Conservation (phyloP, 371 early-diverging fungal species). For the Mortierella sp. region DNA sequence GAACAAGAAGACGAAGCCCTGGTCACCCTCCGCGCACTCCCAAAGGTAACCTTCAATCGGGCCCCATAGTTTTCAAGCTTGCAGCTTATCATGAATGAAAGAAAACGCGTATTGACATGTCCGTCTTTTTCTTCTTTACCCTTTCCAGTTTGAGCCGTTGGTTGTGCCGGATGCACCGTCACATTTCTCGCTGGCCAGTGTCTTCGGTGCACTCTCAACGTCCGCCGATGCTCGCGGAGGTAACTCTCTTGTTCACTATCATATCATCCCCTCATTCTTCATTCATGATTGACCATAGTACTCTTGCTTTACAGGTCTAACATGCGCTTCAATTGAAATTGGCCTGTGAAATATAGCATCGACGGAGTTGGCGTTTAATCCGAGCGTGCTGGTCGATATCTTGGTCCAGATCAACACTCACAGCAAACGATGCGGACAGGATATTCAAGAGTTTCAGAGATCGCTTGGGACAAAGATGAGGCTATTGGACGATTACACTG, state of each 20-base stretch:
- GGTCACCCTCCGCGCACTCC: constrained; percentile 25
- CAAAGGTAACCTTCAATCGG: constrained; percentile 41
- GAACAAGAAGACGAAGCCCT: constrained; percentile 46
- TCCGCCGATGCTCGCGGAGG: constrained; percentile 9
- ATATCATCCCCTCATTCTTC: too few species aligned
- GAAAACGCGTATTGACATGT: not conserved
- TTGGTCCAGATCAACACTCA: constrained; percentile 40
- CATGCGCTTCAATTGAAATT: not conserved
- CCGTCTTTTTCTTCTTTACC: too few species aligned
- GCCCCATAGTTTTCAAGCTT: not conserved
- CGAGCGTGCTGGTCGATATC: constrained; percentile 32
- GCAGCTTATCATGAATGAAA: not conserved
- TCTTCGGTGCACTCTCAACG: constrained; percentile 37
- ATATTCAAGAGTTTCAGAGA: constrained; percentile 41
- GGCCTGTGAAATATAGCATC: not conserved
- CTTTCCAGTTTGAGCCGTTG: constrained; percentile 41
- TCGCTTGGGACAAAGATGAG: constrained; percentile 32
- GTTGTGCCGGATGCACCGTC: constrained; percentile 27
- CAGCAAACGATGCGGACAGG: constrained; percentile 36
- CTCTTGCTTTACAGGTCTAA: not conserved
- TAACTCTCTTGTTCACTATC: not conserved
- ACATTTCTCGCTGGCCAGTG: constrained; percentile 42
- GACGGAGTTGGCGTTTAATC: constrained; percentile 33
- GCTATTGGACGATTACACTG: constrained; percentile 23
- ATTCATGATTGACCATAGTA: too few species aligned